Percentiles rank a stretch among this genome's conserved stretches.
These are phyloP conservation scores for Tuber umbilicatum DNA, from an alignment of 495 filamentous ascomycete genomes.

Conservation along the genomic window DNA sequence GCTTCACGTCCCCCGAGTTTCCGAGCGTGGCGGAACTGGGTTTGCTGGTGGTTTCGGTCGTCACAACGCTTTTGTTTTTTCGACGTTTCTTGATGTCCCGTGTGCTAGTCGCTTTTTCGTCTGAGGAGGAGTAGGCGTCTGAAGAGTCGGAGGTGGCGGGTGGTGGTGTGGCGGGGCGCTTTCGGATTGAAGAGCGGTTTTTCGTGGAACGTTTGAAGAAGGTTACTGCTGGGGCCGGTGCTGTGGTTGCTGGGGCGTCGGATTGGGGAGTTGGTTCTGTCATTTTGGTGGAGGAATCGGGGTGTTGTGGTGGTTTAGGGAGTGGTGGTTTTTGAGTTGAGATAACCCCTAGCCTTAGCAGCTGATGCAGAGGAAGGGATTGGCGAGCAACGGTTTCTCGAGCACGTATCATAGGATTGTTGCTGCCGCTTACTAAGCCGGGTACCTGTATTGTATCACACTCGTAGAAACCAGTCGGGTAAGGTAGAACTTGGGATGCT, in stretches of 20 bases:
- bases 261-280: neutral
- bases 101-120: conserved; percentile 53
- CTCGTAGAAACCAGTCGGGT: neutral
- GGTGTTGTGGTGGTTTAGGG: neutral
- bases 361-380: neutral
- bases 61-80: conserved; percentile 56
- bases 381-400: neutral
- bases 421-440: neutral
- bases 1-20: conserved; percentile 46
- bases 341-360: neutral
- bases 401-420: too few relatives aligned
- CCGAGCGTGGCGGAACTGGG: conserved; percentile 44
- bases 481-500: neutral
- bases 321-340: neutral
- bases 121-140: conserved; percentile 69
- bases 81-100: conserved; percentile 75
- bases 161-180: conserved; percentile 74
- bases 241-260: conserved; percentile 8
- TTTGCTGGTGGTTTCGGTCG: conserved; percentile 47
- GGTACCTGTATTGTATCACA: too few relatives aligned
- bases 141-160: conserved; percentile 54
- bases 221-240: conserved; percentile 48
- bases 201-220: conserved; percentile 80
- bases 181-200: conserved; percentile 69
- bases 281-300: conserved; percentile 4